Conservation (phyloP, 129 eudicot genomes). For the Centella asiatica region DNA sequence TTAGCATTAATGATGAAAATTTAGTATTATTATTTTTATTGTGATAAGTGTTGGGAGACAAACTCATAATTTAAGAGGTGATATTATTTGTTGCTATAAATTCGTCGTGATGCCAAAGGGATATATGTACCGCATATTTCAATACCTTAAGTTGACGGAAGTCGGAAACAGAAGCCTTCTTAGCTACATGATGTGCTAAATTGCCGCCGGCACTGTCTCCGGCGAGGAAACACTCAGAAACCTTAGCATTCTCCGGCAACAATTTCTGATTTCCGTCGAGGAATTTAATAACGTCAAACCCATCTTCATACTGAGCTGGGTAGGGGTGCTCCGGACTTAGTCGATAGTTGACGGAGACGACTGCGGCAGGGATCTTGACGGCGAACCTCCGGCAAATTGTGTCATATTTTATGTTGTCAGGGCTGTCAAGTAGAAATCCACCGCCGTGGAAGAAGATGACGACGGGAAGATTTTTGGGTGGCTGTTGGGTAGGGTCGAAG, state of each 20-base stretch:
- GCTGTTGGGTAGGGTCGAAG: constrained; percentile 28
- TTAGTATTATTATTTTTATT: no score
- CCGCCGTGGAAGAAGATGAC: constrained; percentile 23
- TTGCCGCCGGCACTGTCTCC: constrained; percentile 20
- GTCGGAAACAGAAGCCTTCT: neutral
- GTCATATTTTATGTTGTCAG: constrained; percentile 5
- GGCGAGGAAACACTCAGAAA: neutral
- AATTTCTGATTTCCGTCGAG: neutral
- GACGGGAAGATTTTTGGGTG: no score
- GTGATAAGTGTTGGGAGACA: no score
- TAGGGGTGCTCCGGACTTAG: constrained; percentile 7
- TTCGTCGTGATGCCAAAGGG: no score
- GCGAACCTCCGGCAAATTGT: constrained; percentile 5
- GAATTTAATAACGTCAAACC: constrained; percentile 8
- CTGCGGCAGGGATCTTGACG: neutral
- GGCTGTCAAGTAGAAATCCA: constrained; percentile 3
- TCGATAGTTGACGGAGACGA: constrained; percentile 12
- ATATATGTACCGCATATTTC: neutral
- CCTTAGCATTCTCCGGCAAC: constrained; percentile 10
- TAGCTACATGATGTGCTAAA: constrained; percentile 10
- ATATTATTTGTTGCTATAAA: no score
- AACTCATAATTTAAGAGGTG: no score
- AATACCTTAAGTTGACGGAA: constrained; percentile 3
- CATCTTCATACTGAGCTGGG: constrained; percentile 12
- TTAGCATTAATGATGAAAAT: no score